Evolutionary conservation across 805 yeast genomes (phyloP), one percentile per base, ranked within the genome.

Genomic region (Millerozyma miso): DNA sequence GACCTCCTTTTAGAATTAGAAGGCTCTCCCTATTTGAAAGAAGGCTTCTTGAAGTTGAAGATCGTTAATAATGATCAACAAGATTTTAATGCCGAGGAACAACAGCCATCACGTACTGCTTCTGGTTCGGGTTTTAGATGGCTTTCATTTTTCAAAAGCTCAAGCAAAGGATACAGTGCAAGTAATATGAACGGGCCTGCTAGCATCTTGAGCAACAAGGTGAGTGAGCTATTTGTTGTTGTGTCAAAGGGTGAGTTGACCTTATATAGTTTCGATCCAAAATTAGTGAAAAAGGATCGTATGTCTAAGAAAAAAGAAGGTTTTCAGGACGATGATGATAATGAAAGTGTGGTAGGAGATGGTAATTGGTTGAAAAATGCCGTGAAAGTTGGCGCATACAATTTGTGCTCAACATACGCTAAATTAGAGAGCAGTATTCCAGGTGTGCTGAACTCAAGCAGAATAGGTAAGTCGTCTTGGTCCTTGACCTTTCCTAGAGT

Each of bases 11-110:
- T 83, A 44, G 89, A 82, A 53, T 66, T 80, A 37, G 73, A 74
- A 40, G 91, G 91, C 1, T 80, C 90, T 0, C 91, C 93, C 1
- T 85, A 87, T 79, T 72, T 81, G 43, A 82, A 85, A 55, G 91
- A 85, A 62, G 91, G 93, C 1, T 54, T 85, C 31, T 66, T 81
- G 50, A 69, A 75, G 48, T 59, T 68, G 52, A 63, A 60, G 44
- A 60, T 67, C 19, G 49, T 59, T 41, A 60, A 67, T 47, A 62
- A 69, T 53, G 73, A 67, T 50, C 60, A 58, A 51, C 60, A 60
- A 18, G 74, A 69, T 50, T 52, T 52, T 39, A 47, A 45, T 26
- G 34, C 42, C 32, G 43, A 47, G 14, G 19, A 41, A 4, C 16
- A 31, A 14, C 49, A 53, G 4, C 42, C 45, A 4, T 39, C 54